These are phyloP conservation scores for Kodamaea suecica DNA, from an alignment of 1,139 yeast genomes.

Conservation along the genomic window DNA sequence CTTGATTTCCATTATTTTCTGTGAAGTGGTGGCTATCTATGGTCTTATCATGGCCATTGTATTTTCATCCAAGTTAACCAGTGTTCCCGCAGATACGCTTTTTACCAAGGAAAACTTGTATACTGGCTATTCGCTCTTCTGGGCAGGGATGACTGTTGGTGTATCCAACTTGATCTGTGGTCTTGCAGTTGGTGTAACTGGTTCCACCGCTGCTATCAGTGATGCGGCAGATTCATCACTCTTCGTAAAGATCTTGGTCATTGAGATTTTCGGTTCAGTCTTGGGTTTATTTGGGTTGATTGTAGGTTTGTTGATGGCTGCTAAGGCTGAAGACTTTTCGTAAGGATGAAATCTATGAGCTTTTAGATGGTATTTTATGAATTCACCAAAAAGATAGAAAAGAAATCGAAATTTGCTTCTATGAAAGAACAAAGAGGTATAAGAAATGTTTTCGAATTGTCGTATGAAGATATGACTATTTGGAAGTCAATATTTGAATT, in stretches of 20 bases:
- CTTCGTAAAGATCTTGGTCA: slow-evolving; percentile 92
- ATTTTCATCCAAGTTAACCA: slow-evolving; percentile 83
- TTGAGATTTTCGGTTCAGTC: slow-evolving; percentile 95
- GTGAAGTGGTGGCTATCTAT: slow-evolving; percentile 98
- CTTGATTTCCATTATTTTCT: slow-evolving; percentile 92
- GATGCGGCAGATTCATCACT: slow-evolving; percentile 97
- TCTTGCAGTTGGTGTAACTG: slow-evolving; percentile 95
- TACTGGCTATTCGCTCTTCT: slow-evolving; percentile 90
- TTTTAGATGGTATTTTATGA: neutral
- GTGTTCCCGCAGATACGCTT: slow-evolving; percentile 59
- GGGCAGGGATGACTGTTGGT: slow-evolving; percentile 99
- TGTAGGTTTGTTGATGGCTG: slow-evolving; percentile 96
- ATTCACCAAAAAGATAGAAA: too few relatives aligned
- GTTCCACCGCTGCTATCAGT: slow-evolving; percentile 95
- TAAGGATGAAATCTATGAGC: slow-evolving; percentile 9
- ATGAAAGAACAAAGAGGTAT: too few relatives aligned
- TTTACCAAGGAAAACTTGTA: slow-evolving; percentile 83
- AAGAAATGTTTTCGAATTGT: too few relatives aligned
- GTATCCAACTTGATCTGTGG: slow-evolving; percentile 93
- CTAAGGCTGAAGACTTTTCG: slow-evolving; percentile 81
- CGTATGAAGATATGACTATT: too few relatives aligned
- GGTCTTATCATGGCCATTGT: slow-evolving; percentile 98
- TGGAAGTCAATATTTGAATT: too few relatives aligned
- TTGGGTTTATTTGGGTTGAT: slow-evolving; percentile 92
- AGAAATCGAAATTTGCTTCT: too few relatives aligned